Percentiles rank a stretch among this genome's conserved stretches.
Evolutionary conservation across 148 eudicot species (phyloP).

Genomic region (Rhododendron vialii): DNA sequence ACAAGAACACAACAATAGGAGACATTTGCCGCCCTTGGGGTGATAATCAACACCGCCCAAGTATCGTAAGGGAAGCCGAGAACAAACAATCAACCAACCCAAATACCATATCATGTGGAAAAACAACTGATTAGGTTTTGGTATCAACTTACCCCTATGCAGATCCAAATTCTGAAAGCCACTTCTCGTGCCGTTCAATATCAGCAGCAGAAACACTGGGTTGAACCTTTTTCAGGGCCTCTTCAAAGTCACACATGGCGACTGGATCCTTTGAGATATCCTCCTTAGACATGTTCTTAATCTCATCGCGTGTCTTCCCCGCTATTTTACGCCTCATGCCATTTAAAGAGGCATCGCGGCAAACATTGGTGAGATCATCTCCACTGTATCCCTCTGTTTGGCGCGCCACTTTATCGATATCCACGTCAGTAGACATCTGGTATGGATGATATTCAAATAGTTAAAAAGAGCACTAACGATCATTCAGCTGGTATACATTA

Average conservation of each 20-base stretch:
- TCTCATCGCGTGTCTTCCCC: slow-evolving; percentile 92
- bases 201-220: slow-evolving; percentile 89
- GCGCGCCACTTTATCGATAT: slow-evolving; percentile 82
- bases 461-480: background rate
- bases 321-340: slow-evolving; percentile 98
- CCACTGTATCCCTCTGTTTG: slow-evolving; percentile 97
- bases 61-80: background rate
- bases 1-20: slow-evolving; percentile 15
- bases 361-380: slow-evolving; percentile 92
- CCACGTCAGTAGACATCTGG: slow-evolving; percentile 79
- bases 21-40: background rate
- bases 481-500: background rate
- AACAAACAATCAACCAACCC: background rate
- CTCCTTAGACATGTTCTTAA: slow-evolving; percentile 93
- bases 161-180: slow-evolving; percentile 89
- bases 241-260: slow-evolving; percentile 95
- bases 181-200: slow-evolving; percentile 89
- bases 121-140: background rate
- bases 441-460: background rate
- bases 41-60: background rate
- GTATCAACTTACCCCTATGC: slow-evolving; percentile 32
- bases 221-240: slow-evolving; percentile 86
- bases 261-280: slow-evolving; percentile 91
- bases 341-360: slow-evolving; percentile 91
- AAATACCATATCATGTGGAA: background rate